phyloP scores from a whole-genome alignment of 1,284 basidiomycete species.

The Mycena sp. region DNA sequence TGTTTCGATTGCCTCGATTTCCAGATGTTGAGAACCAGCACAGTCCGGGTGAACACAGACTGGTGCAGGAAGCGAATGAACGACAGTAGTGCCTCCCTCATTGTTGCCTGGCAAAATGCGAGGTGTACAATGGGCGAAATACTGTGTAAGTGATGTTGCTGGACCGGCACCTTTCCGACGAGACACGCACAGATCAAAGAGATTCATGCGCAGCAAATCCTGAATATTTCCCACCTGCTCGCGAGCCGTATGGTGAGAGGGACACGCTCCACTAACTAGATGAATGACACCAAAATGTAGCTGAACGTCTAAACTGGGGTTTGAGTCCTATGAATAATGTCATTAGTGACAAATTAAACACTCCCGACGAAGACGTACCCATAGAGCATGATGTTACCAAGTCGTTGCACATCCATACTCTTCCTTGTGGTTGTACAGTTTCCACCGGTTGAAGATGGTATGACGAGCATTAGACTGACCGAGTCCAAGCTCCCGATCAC shows the following conservation, averaged over 20 bases:
- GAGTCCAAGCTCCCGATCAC: neutral
- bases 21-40: neutral
- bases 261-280: no score
- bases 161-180: neutral
- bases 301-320: no score
- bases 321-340: no score
- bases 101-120: neutral
- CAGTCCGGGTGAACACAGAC: neutral
- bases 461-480: neutral
- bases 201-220: neutral
- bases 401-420: neutral
- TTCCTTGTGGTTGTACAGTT: neutral
- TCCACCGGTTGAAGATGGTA: neutral
- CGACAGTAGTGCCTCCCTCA: neutral
- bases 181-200: neutral
- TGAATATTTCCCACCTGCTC: no score
- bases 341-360: no score
- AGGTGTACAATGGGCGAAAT: neutral
- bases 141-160: neutral
- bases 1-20: neutral
- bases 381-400: neutral
- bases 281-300: no score
- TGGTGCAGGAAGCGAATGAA: neutral
- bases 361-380: no score
- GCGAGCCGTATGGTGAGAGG: no score